Percentiles rank a stretch among this genome's conserved stretches.
These are phyloP conservation scores for Metschnikowia shivogae DNA, from an alignment of 805 yeast genomes.

Conservation along the genomic window DNA sequence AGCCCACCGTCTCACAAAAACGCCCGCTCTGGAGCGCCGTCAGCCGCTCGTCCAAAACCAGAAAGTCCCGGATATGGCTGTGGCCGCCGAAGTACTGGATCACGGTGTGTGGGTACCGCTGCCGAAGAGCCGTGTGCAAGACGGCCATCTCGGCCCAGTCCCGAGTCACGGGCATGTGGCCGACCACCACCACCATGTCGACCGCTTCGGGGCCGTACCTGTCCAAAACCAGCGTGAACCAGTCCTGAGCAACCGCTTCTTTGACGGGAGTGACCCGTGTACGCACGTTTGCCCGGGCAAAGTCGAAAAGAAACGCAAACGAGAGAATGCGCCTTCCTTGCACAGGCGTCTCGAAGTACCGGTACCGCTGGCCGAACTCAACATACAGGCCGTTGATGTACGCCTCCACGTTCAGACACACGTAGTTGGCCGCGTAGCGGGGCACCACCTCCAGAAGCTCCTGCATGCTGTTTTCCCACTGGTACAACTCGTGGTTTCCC, in stretches of 20 bases:
- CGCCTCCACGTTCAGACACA: slow-evolving; percentile 70
- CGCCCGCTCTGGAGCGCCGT: slow-evolving; percentile 90
- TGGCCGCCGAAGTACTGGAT: slow-evolving; percentile 95
- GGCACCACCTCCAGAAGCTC: slow-evolving; percentile 63
- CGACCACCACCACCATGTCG: slow-evolving; percentile 68
- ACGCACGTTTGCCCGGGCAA: slow-evolving; percentile 53
- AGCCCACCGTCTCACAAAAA: slow-evolving; percentile 92
- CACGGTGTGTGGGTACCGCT: slow-evolving; percentile 52
- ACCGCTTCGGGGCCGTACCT: slow-evolving; percentile 35
- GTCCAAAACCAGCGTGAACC: slow-evolving; percentile 55
- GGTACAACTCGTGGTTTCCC: slow-evolving; percentile 90
- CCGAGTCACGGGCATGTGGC: slow-evolving; percentile 67
- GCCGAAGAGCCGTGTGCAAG: slow-evolving; percentile 50
- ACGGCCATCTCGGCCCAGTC: slow-evolving; percentile 50
- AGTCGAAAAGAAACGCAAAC: slow-evolving; percentile 78
- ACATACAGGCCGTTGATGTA: slow-evolving; percentile 17
- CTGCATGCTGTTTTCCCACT: slow-evolving; percentile 54
- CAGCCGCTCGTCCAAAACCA: slow-evolving; percentile 57
- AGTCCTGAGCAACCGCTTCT: slow-evolving; percentile 49
- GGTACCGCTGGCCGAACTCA: slow-evolving; percentile 64
- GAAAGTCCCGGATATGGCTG: slow-evolving; percentile 85
- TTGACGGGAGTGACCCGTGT: slow-evolving; percentile 62
- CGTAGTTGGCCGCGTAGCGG: slow-evolving; percentile 58
- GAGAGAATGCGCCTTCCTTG: slow-evolving; percentile 53
- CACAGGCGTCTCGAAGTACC: slow-evolving; percentile 61